phyloP scores from a whole-genome alignment of 2,329 filamentous ascomycete genomes.

The Cladophialophora exuberans region DNA sequence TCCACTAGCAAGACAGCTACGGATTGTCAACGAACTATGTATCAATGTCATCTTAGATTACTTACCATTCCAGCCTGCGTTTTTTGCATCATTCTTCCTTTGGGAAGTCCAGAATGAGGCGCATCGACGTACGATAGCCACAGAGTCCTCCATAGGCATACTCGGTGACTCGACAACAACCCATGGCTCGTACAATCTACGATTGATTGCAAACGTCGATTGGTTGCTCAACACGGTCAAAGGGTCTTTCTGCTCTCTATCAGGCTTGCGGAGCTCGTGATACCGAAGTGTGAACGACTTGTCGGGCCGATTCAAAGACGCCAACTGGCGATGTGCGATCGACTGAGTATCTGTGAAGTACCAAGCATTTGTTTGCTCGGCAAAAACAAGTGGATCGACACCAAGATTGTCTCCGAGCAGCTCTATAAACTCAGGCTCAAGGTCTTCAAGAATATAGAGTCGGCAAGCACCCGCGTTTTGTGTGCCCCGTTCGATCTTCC shows the following conservation, averaged over 20 bases:
- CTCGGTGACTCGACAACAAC: not conserved
- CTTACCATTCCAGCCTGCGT: not conserved
- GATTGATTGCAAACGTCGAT: not conserved
- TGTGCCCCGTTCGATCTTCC: not conserved
- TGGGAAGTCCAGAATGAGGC: slow-evolving; percentile 4
- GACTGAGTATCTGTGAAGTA: slow-evolving; percentile 5
- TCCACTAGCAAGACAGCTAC: not conserved
- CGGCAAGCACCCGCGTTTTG: not conserved
- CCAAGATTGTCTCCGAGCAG: not conserved
- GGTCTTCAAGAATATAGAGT: slow-evolving; percentile 2
- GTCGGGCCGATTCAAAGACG: not conserved
- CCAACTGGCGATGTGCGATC: not conserved
- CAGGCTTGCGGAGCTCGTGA: slow-evolving; percentile 1
- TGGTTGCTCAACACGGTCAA: not conserved
- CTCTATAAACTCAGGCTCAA: slow-evolving; percentile 1
- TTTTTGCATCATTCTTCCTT: not conserved
- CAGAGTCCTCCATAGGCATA: not conserved
- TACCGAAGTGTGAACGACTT: slow-evolving; percentile 5
- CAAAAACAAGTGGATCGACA: slow-evolving; percentile 2
- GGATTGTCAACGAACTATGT: not conserved
- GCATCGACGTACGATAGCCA: not conserved
- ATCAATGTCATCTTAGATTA: not conserved
- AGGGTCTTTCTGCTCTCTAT: not conserved
- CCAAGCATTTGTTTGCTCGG: slow-evolving; percentile 4
- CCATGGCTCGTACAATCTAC: slow-evolving; percentile 2